A percentile compares a stretch with the other conserved stretches of the same genome.
These are phyloP conservation scores for Alternaria atra DNA, from an alignment of 2,329 filamentous ascomycete genomes.

Conservation along the genomic window DNA sequence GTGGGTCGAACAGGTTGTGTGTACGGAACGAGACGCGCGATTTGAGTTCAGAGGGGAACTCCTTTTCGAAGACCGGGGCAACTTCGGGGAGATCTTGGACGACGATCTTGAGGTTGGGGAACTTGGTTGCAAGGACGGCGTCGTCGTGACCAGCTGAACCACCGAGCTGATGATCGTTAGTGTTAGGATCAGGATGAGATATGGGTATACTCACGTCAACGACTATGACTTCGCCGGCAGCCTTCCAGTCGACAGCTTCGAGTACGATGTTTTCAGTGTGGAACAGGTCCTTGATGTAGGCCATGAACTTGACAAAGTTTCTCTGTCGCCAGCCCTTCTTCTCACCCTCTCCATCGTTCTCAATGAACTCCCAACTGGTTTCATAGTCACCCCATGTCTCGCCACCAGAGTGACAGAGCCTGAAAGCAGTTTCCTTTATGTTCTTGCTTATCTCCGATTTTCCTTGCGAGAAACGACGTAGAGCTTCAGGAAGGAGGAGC, in stretches of 20 bases:
- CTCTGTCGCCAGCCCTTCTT: constrained; percentile 43
- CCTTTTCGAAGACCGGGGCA: constrained; percentile 32
- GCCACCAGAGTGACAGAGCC: constrained; percentile 39
- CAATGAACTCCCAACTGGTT: constrained; percentile 42
- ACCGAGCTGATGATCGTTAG: constrained; percentile 28
- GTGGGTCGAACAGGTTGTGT: constrained; percentile 68
- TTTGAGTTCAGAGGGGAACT: constrained; percentile 33
- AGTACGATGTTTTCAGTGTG: constrained; percentile 37
- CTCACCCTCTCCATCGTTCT: constrained; percentile 42
- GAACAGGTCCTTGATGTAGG: constrained; percentile 46
- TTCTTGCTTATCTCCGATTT: constrained; percentile 34
- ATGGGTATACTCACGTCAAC: constrained; percentile 37
- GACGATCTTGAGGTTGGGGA: constrained; percentile 40
- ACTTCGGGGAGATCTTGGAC: constrained; percentile 45
- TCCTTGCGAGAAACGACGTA: constrained; percentile 37
- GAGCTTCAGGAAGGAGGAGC: constrained; percentile 39
- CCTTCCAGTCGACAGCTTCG: constrained; percentile 39
- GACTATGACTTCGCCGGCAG: constrained; percentile 32
- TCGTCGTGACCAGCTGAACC: constrained; percentile 46
- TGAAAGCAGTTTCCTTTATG: constrained; percentile 40
- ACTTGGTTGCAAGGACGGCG: constrained; percentile 36
- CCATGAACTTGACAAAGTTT: constrained; percentile 47
- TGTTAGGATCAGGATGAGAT: not conserved
- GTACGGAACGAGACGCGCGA: constrained; percentile 51
- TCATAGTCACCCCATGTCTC: constrained; percentile 30